Evolutionary conservation across 176 grass and related monocot genomes (phyloP).

Genomic region (Aegilops tauschii): DNA sequence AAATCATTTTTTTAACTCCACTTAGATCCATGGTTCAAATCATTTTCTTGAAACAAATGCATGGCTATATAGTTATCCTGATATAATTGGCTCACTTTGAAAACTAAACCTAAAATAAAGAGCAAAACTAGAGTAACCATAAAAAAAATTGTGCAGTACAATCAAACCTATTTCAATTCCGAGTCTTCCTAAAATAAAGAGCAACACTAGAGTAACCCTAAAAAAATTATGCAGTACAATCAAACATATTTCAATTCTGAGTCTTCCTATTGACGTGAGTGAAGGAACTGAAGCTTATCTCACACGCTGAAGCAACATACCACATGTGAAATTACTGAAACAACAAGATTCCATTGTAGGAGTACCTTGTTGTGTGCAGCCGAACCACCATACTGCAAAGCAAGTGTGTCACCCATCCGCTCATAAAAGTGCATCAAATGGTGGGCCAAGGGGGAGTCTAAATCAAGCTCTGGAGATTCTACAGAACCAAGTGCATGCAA

Average conservation of each 20-base stretch:
- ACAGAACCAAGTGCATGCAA: constrained; percentile 69
- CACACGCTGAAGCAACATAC: constrained; percentile 7
- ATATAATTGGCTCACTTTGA: neutral
- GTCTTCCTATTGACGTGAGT: constrained; percentile 1
- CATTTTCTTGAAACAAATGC: neutral
- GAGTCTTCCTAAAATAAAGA: neutral
- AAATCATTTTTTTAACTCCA: neutral
- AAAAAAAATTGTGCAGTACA: neutral
- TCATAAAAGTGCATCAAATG: constrained; percentile 95
- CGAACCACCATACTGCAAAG: constrained; percentile 92
- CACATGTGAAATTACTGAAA: neutral
- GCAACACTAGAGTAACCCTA: neutral
- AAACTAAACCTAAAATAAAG: constrained; percentile 7
- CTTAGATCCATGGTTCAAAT: constrained; percentile 17
- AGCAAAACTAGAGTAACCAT: neutral
- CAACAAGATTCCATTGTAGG: constrained; percentile 13
- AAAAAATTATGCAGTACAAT: neutral
- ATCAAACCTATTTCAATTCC: too few species aligned
- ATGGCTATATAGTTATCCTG: neutral
- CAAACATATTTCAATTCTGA: constrained; percentile 27
- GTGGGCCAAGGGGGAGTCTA: constrained; percentile 64
- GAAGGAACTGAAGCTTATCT: constrained; percentile 14
- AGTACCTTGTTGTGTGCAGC: constrained; percentile 98
- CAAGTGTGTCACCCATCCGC: constrained; percentile 94
- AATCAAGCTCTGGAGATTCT: constrained; percentile 56